Evolutionary conservation across 2,329 filamentous ascomycete species (phyloP).

Genomic region (Diaporthe ilicicola): DNA sequence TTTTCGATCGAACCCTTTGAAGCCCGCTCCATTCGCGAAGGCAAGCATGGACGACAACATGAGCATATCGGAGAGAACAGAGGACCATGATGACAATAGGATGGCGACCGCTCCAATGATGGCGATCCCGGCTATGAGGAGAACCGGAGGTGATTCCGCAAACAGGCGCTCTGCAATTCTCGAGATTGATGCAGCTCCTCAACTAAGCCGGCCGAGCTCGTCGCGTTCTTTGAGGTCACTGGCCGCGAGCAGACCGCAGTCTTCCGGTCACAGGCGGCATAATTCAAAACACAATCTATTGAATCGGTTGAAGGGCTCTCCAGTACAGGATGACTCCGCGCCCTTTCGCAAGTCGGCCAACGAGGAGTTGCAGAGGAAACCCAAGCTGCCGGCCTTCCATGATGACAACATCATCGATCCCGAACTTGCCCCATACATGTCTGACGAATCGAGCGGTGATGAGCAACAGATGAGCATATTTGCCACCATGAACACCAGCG

Average conservation of each 20-base stretch:
- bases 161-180: conserved; percentile 88
- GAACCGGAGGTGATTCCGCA: conserved; percentile 69
- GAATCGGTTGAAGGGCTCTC: conserved; percentile 70
- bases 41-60: conserved; percentile 44
- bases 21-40: conserved; percentile 48
- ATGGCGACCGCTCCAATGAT: conserved; percentile 75
- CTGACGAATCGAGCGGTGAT: conserved; percentile 92
- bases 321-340: conserved; percentile 78
- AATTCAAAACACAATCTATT: conserved; percentile 88
- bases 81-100: conserved; percentile 57
- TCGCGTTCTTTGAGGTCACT: conserved; percentile 86
- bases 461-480: conserved; percentile 92
- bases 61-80: conserved; percentile 51
- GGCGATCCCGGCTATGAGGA: conserved; percentile 72
- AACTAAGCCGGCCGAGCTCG: conserved; percentile 89
- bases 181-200: conserved; percentile 77
- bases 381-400: conserved; percentile 88
- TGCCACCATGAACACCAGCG: conserved; percentile 74
- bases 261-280: conserved; percentile 82
- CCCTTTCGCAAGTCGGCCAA: conserved; percentile 81
- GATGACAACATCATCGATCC: conserved; percentile 99
- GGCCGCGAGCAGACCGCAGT: conserved; percentile 74
- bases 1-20: conserved; percentile 63
- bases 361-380: conserved; percentile 71
- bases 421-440: conserved; percentile 93